These are phyloP conservation scores for Dioscorea alata DNA, from an alignment of 106 monocot species.

Conservation along the genomic window DNA sequence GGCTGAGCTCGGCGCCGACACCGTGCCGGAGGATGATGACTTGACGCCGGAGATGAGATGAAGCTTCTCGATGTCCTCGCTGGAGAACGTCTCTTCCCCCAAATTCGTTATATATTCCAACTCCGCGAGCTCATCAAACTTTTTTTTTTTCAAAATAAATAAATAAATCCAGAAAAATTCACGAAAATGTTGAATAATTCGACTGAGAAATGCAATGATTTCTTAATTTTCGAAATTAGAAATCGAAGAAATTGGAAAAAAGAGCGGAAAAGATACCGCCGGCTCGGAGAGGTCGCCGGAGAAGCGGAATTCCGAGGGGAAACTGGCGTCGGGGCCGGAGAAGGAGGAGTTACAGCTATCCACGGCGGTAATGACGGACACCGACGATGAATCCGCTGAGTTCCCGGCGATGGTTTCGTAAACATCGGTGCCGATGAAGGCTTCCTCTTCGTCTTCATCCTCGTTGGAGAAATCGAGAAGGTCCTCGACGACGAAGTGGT, in stretches of 20 bases:
- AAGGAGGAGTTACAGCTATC: slow-evolving; percentile 42
- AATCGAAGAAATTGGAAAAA: background rate
- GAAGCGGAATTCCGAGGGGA: slow-evolving; percentile 20
- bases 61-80: slow-evolving; percentile 43
- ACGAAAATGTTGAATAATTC: background rate
- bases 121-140: slow-evolving; percentile 56
- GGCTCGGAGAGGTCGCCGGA: slow-evolving; percentile 63
- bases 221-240: too few species aligned
- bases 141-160: slow-evolving; percentile 15
- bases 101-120: slow-evolving; percentile 64
- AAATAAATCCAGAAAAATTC: background rate
- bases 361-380: slow-evolving; percentile 25
- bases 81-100: slow-evolving; percentile 57
- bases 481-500: slow-evolving; percentile 74
- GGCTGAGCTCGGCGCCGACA: background rate
- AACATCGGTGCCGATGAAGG: slow-evolving; percentile 1
- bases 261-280: slow-evolving; percentile 22
- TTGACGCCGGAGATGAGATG: slow-evolving; percentile 42
- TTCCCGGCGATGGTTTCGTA: slow-evolving; percentile 7
- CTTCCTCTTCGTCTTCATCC: slow-evolving; percentile 22
- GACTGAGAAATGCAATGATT: background rate
- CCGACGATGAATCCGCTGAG: slow-evolving; percentile 36
- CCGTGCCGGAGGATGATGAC: slow-evolving; percentile 17
- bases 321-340: slow-evolving; percentile 8
- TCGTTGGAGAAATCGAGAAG: slow-evolving; percentile 78